Conservation (phyloP, 1,284 basidiomycete genomes). For the Flammula alnicola region DNA sequence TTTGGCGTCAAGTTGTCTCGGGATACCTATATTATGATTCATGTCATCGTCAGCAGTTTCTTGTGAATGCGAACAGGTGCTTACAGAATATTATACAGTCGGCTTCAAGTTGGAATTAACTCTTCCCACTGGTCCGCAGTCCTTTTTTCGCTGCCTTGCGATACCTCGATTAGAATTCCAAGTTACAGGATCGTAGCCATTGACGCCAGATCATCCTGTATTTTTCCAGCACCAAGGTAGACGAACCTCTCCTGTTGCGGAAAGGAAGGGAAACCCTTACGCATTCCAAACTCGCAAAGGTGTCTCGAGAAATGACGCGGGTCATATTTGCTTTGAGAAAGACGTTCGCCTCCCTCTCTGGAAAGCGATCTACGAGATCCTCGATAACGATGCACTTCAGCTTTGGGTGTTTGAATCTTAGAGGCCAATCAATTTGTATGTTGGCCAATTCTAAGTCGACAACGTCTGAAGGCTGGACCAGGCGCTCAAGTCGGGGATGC, state of each 20-base stretch:
- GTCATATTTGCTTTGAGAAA: constrained; percentile 14
- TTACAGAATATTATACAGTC: constrained; percentile 15
- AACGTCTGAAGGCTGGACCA: constrained; percentile 23
- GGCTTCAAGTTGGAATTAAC: no score
- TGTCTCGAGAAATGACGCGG: constrained; percentile 10
- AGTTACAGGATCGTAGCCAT: no score
- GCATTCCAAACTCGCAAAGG: constrained; percentile 16
- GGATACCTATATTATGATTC: neutral
- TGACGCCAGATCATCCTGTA: no score
- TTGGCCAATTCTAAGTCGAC: constrained; percentile 13
- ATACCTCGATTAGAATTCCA: constrained; percentile 18
- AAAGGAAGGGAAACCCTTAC: constrained; percentile 11
- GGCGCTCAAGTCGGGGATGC: constrained; percentile 5
- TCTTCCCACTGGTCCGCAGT: no score
- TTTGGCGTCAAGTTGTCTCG: no score
- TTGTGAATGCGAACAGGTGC: constrained; percentile 1
- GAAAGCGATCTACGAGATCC: constrained; percentile 3
- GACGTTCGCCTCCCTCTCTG: neutral
- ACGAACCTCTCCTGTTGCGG: no score
- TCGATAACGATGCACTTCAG: constrained; percentile 21
- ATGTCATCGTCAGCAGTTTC: neutral
- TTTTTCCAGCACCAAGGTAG: no score
- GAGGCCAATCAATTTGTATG: constrained; percentile 7
- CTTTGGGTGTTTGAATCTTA: constrained; percentile 3
- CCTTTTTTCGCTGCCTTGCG: no score